Evolutionary conservation across 2,329 filamentous ascomycete genomes (phyloP), one percentile per base, ranked within the genome.

Genomic region (Fonsecaea erecta): DNA sequence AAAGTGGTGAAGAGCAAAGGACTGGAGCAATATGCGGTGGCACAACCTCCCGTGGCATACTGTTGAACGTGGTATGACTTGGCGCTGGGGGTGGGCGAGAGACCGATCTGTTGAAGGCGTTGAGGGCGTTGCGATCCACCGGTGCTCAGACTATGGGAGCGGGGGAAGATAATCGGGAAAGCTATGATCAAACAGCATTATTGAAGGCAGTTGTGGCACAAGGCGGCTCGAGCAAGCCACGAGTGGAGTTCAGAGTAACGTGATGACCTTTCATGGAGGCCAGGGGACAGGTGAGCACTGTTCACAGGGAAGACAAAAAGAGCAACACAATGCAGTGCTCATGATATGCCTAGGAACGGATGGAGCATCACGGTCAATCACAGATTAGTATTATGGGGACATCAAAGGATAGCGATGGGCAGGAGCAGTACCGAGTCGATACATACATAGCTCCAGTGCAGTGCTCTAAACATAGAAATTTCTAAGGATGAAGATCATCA

Each of bases 1-100:
- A 69, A 67, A n/a, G 61, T 66, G 24, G 67, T 68, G 24, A 63
- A 59, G 28, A 63, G 54, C 34, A 68, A 62, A 34, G 69, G 67
- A 34, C 64, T 71, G n/a, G 64, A 68, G 30, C 61, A 69, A 30
- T 69, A 63, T 54, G 58, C 67, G n/a, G 46, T 37, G 12, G 48
- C 26, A 11, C 12, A 69, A 40, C 67, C 57, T 52, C 52, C 55
- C 18, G 51, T 66, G 16, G 67, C 61, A 55, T 62, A 52, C 34
- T 68, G 65, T 52, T 60, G 37, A 37, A 60, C n/a, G 18, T 35
- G 8, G 28, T 9, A 28, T 32, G 28, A n/a, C 12, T 26, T 30
- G 40, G n/a, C 16, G 28, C 43, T 18, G n/a, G 1, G 35, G 55
- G 24, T 30, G 40, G 24, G 18, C 32, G 18, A 14, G 55, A 43